A percentile compares a stretch with the other conserved stretches of the same genome.
Evolutionary conservation across 2,329 filamentous ascomycete genomes (phyloP).

Genomic region (Colletotrichum sp.): DNA sequence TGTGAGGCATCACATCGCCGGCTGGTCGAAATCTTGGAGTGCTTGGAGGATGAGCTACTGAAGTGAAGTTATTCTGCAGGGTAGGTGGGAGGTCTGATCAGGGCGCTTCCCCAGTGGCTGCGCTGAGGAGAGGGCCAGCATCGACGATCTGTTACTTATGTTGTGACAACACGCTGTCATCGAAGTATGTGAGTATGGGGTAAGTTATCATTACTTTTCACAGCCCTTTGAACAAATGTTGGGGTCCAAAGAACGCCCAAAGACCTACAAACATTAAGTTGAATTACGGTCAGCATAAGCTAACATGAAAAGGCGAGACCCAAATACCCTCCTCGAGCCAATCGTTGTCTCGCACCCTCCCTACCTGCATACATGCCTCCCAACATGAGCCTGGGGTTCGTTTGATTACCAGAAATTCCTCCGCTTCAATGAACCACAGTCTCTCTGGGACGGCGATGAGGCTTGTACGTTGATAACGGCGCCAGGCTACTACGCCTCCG

Average conservation of each 20-base stretch:
- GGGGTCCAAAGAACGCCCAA: background rate
- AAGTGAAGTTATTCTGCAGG: no score
- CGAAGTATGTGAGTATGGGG: fast-evolving
- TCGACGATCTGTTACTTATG: no score
- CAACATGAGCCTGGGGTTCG: fast-evolving
- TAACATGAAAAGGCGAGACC: background rate
- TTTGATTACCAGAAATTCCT: background rate
- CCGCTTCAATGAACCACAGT: background rate
- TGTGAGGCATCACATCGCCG: no score
- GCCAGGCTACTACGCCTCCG: background rate
- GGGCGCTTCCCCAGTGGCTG: no score
- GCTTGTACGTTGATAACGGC: background rate
- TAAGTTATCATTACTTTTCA: no score
- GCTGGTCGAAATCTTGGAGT: no score
- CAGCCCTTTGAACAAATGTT: fast-evolving
- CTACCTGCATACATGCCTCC: background rate
- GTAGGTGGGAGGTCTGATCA: no score
- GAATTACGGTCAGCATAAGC: background rate
- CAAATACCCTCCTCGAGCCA: background rate
- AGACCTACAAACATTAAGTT: fast-evolving
- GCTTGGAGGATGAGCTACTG: no score
- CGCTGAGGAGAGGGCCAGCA: no score
- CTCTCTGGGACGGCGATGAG: background rate
- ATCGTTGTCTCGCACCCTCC: background rate
- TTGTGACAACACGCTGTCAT: no score